phyloP scores from a whole-genome alignment of 768 basidiomycete species.

The Lentinus brumalis region DNA sequence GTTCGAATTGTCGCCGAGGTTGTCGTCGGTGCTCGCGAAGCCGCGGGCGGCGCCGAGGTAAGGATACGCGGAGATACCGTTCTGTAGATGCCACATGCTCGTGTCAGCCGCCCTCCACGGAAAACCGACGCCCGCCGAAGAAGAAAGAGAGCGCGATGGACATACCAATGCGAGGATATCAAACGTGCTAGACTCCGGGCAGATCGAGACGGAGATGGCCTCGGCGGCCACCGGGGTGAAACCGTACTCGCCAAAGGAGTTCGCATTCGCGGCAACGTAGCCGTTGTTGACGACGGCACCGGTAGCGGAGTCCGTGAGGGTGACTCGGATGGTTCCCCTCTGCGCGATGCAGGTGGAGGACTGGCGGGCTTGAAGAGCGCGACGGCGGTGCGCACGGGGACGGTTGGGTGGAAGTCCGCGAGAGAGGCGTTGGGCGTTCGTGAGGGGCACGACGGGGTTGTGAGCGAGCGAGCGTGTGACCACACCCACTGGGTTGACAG shows the following conservation, averaged over 20 bases:
- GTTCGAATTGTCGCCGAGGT: slow-evolving; percentile 16
- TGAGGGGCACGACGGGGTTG: slow-evolving; percentile 2
- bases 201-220: slow-evolving; percentile 19
- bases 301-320: slow-evolving; percentile 4
- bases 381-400: slow-evolving; percentile 13
- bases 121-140: background rate
- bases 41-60: slow-evolving; percentile 19
- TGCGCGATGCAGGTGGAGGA: slow-evolving; percentile 7
- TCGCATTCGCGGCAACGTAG: slow-evolving; percentile 11
- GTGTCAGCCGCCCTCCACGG: too few species aligned
- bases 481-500: slow-evolving; percentile 14
- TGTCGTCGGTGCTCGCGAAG: slow-evolving; percentile 5
- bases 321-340: slow-evolving; percentile 6
- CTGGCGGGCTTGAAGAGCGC: slow-evolving; percentile 4
- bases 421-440: slow-evolving; percentile 24
- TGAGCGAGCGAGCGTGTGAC: slow-evolving; percentile 4
- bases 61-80: slow-evolving; percentile 11
- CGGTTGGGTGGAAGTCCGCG: slow-evolving; percentile 23
- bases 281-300: background rate
- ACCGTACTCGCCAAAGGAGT: slow-evolving; percentile 25
- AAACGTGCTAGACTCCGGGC: slow-evolving; percentile 9
- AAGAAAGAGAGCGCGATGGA: background rate
- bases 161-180: slow-evolving; percentile 21
- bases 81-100: slow-evolving; percentile 5
- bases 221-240: slow-evolving; percentile 17